These are phyloP conservation scores for Globisporangium abappressorium DNA, from an alignment of 352 stramenopile genomes.

Conservation along the genomic window DNA sequence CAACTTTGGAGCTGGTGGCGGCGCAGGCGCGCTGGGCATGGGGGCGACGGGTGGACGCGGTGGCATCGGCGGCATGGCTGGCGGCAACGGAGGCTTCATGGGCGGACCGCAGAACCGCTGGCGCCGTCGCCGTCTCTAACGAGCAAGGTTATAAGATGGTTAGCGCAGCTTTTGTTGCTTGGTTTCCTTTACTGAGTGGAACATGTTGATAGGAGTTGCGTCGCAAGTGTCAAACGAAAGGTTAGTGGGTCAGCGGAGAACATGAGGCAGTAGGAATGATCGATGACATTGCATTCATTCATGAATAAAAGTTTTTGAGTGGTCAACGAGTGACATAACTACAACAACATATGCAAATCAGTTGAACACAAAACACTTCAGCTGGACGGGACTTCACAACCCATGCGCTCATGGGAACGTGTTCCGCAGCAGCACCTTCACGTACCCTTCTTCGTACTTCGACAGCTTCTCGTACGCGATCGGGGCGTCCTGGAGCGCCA, in stretches of 20 bases:
- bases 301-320: neutral
- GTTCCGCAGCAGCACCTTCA: slow-evolving; percentile 32
- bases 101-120: slow-evolving; percentile 3
- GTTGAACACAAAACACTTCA: neutral
- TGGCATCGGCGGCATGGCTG: neutral
- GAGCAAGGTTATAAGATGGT: neutral
- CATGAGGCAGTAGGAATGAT: too few relatives aligned
- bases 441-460: slow-evolving; percentile 25
- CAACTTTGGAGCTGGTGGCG: too few relatives aligned
- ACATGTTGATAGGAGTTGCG: neutral
- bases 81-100: neutral
- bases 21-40: too few relatives aligned
- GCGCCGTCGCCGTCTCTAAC: slow-evolving; percentile 9
- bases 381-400: neutral
- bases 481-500: slow-evolving; percentile 30
- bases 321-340: neutral
- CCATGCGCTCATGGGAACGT: neutral
- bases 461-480: slow-evolving; percentile 31
- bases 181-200: neutral
- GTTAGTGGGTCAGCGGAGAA: too few relatives aligned
- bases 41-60: too few relatives aligned
- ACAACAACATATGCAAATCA: neutral
- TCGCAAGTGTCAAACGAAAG: neutral
- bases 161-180: too few relatives aligned
- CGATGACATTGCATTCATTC: too few relatives aligned